Base-by-base conservation (phyloP, 495 filamentous ascomycete genomes). In the Astrothelium macrocarpum region DNA sequence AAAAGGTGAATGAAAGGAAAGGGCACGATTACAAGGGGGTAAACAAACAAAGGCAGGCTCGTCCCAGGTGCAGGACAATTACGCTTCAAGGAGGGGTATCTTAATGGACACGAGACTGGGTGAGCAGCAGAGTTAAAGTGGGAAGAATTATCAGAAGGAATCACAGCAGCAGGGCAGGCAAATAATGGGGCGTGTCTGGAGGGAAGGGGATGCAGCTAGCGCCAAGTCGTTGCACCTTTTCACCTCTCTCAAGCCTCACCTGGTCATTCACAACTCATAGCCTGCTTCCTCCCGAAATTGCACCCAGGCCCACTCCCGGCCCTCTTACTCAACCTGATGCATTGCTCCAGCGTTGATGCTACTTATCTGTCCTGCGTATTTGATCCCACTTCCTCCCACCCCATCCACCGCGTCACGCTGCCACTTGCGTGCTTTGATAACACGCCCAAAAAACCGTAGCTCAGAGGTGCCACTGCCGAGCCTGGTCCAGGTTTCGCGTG, bases 21-120 rank as follows among this genome's bases (percentile, higher is more conserved):
- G 23, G 32, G 32, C 49, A 56, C 43, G 53, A 59, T 65, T 58
- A 45, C 56, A 28, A 61, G 28, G 59, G 34, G 67, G 71, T 68
- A 68, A 73, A 67, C 64, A 71, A 68, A 70, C 67, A 74, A 65
- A 68, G 60, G 68, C 59, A 64, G 60, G 68, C 10, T 60, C 4
- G 61, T 42, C 23, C 71, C 53, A 70, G 1, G 49, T 56, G 23
- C 49, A 25, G 26, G 29, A 25, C 26, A 20, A 56, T 28, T 29
- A 56, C 26, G 29, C 5, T 29, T 56, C 49, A 4, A 56, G 49
- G 49, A 1, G 20, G 25, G 49, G 49, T 0, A 56, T 56, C 25
- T 26, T 2, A 26, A 56, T 12, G 43, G 18, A 49, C 43, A 4
- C 9, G 11, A 20, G 43, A 18, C 18, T 5, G 9, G 12, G 49